Percentiles rank a stretch among this genome's conserved stretches.
Evolutionary conservation across 2,329 filamentous ascomycete species (phyloP).

Genomic region (Sporothrix humicola): DNA sequence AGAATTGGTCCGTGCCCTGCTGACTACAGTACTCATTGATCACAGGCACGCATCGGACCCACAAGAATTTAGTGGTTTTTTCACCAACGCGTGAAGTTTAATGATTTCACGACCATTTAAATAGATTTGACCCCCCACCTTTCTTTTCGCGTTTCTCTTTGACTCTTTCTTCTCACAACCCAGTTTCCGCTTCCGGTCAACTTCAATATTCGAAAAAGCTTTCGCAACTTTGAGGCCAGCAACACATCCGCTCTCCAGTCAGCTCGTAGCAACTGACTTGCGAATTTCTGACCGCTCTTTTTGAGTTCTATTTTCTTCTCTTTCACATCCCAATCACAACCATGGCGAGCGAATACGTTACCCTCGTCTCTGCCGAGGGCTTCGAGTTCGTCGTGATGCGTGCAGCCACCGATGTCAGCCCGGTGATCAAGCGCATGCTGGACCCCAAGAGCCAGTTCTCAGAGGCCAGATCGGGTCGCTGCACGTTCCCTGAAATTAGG

Average conservation of each 20-base stretch:
- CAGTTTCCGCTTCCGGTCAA: too few species aligned
- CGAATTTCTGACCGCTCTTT: background rate
- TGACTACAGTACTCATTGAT: conserved; percentile 21
- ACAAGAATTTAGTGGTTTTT: background rate
- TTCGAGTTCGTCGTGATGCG: conserved; percentile 78
- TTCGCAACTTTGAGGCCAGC: background rate
- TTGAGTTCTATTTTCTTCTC: background rate
- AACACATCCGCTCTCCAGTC: background rate
- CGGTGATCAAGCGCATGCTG: conserved; percentile 75
- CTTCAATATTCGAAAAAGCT: background rate
- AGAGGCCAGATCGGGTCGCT: conserved; percentile 68
- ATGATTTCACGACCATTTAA: background rate
- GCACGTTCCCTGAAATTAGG: conserved; percentile 75
- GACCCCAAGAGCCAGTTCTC: conserved; percentile 70
- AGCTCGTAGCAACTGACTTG: conserved; percentile 12
- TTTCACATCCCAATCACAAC: conserved; percentile 2
- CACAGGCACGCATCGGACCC: background rate
- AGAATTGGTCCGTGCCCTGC: conserved; percentile 29
- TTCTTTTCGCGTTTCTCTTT: background rate
- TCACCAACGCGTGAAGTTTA: background rate
- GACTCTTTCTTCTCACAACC: background rate
- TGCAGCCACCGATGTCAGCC: conserved; percentile 71
- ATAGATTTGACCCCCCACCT: background rate
- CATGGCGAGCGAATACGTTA: conserved; percentile 69
- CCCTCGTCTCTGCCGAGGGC: conserved; percentile 75